phyloP scores from a whole-genome alignment of 164 flowering plant species.

The Magnolia changhungtana region DNA sequence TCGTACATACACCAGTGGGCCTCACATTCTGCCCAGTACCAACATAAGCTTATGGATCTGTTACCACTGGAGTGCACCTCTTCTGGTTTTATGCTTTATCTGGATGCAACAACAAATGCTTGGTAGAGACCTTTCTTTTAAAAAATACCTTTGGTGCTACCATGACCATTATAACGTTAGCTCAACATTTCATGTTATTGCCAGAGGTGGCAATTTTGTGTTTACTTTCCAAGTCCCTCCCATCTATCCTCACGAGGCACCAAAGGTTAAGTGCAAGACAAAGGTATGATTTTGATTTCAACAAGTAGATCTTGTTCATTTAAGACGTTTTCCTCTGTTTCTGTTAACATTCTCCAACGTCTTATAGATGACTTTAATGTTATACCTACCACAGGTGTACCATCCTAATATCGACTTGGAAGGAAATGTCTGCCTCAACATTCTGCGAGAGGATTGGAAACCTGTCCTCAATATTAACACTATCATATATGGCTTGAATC shows the following conservation, averaged over 20 bases:
- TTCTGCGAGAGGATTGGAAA: slow-evolving; percentile 82
- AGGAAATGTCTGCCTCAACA: slow-evolving; percentile 84
- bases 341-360: not conserved
- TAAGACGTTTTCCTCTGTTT: not conserved
- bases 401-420: slow-evolving; percentile 84
- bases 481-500: slow-evolving; percentile 60
- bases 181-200: slow-evolving; percentile 3
- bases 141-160: not conserved
- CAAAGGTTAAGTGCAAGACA: slow-evolving; percentile 80
- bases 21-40: no score
- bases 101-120: no score
- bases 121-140: not conserved
- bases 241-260: slow-evolving; percentile 76
- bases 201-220: slow-evolving; percentile 58
- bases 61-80: no score
- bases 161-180: not conserved
- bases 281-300: slow-evolving; percentile 38
- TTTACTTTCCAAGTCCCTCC: slow-evolving; percentile 64
- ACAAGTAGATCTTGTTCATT: not conserved
- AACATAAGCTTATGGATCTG: no score
- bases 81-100: no score
- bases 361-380: not conserved
- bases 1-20: no score
- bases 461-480: slow-evolving; percentile 77
- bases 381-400: slow-evolving; percentile 47